Evolutionary conservation across 805 yeast genomes (phyloP), one percentile per base, ranked within the genome.

Genomic region (Sugiyamaella qingdaonensis): DNA sequence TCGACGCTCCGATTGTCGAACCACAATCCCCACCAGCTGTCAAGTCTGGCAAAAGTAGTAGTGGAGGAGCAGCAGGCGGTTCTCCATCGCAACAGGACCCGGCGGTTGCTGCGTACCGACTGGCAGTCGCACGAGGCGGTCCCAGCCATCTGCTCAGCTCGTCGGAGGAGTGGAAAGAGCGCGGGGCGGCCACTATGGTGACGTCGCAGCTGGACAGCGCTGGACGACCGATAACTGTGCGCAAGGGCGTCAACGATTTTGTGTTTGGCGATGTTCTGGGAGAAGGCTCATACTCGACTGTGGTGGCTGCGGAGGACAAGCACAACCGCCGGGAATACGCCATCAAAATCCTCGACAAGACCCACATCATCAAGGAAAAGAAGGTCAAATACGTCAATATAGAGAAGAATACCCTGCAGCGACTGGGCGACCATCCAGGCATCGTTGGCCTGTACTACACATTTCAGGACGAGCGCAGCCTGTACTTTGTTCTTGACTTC

Each of bases 241-340:
- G 68, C 49, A 74, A 74, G 57, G 75, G 77, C 18, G 95, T 89
- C 10, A 81, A 84, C 59, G 99, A 94, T 66, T 94, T 91, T 68
- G 85, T 83, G 57, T 89, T 94, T 66, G 95, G 96, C 9, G 82
- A 88, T 14, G 82, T 86, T 43, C 79, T 94, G 21, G 99, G 99
- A 4, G 96, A 89, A 66, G 99, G 99, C 1, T 89, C 97, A 7
- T 94, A 92, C 66, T 91, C 98, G 10, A 88, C 95, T 4, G 99
- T 92, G 9, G 88, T 81, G 62, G 86, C 87, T 54, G 99, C 96
- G 0, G 74, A 86, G 4, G 97, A 92, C 56, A 66, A 81, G 21
- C 84, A 82, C 61, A 85, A 87, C 45, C 77, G 82, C 64, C 79
- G 84, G 54, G 83, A 89, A 7, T 94, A 83, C 65, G 99, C 99